Conservation (phyloP, 768 basidiomycete species). For the Mycena chlorophos region DNA sequence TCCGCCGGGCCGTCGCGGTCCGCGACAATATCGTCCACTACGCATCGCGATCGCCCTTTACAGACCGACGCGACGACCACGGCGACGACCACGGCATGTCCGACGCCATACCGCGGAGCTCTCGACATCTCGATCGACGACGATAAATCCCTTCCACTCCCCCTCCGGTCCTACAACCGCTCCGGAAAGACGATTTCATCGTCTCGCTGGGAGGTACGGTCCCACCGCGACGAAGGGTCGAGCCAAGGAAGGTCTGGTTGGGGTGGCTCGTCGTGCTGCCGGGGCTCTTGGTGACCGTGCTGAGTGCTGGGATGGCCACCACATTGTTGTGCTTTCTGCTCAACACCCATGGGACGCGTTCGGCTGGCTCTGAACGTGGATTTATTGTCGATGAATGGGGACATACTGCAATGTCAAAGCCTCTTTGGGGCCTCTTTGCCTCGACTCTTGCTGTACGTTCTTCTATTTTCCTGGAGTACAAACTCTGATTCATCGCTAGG, state of each 20-base stretch:
- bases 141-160: conserved; percentile 12
- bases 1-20: too few species aligned
- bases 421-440: conserved; percentile 9
- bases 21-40: too few species aligned
- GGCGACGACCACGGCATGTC: neutral
- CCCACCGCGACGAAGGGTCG: neutral
- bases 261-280: conserved; percentile 18
- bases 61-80: too few species aligned
- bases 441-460: conserved; percentile 17
- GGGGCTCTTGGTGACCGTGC: conserved; percentile 11
- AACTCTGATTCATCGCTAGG: neutral
- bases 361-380: neutral
- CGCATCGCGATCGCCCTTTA: too few species aligned
- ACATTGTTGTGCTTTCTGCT: conserved; percentile 7
- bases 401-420: neutral
- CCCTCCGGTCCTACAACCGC: conserved; percentile 17
- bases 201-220: conserved; percentile 1
- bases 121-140: neutral
- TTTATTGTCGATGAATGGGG: conserved; percentile 16
- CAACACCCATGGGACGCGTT: neutral
- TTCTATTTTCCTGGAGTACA: neutral
- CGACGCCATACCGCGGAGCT: too few species aligned
- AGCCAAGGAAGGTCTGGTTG: conserved; percentile 5
- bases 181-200: conserved; percentile 17
- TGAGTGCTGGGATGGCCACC: conserved; percentile 12